Evolutionary conservation across 2,329 filamentous ascomycete species (phyloP), one percentile per base, ranked within the genome.

Genomic region (Aspergillus felis): DNA sequence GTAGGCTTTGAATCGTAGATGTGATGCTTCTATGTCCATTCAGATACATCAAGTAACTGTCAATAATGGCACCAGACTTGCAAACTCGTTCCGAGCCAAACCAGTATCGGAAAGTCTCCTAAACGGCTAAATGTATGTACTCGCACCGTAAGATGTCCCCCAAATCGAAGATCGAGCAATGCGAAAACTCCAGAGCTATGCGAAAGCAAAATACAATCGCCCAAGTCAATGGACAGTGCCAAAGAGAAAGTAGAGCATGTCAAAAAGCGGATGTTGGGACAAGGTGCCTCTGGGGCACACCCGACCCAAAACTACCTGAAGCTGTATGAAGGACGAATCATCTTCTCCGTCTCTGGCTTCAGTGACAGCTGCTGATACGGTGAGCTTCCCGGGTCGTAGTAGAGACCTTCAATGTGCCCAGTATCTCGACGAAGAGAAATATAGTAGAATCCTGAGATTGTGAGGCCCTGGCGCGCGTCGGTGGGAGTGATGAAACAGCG

Each of bases 371-470:
- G 75, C 50, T 81, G 79, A 58, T 79, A 81, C 5, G 79, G 79
- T 22, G 77, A 79, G 58, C 78, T 80, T 47, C 76, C 76, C 0
- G 78, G 78, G 53, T 81, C 79, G 61, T 79, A 80, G 51, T 81
- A 81, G 47, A 81, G 64, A 9, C 78, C 79, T 55, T 80, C 78
- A 38, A 81, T 74, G 35, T 76, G 68, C 20, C 79, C 79, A 27
- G 73, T 74, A 46, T 74, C 72, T 35, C 79, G 76, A 57, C 75
- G 70, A 38, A 81, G 64, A 20, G 78, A 78, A 46, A 81, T 76
- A 58, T 81, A 81, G 58, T 81, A 81, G 63, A 81, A 81, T 1
- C 79, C 79, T 35, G 76, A 79, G 46, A 81, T 81, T 1, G 78
- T 81, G 24, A 81, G 74, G 17, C 78, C 76, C 67, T 74, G 77